Evolutionary conservation across 345 rosid genomes (phyloP), one percentile per base, ranked within the genome.

Genomic region (Arabidopsis suecica): DNA sequence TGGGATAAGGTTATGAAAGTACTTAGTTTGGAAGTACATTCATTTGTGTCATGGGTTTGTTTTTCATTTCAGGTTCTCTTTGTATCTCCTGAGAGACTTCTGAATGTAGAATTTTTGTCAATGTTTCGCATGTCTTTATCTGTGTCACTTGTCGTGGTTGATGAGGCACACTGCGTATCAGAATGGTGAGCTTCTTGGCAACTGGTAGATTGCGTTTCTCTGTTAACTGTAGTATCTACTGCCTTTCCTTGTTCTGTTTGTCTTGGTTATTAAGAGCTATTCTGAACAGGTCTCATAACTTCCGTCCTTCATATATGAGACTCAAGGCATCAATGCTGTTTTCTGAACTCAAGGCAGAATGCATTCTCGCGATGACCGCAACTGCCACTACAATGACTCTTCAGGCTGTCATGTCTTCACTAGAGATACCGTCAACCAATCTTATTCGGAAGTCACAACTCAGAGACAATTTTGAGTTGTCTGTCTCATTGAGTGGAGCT

Each of bases 321-420:
- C 96, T 95, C 42, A 87, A 90, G 79, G 99, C 99, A 62, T 88
- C 97, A 49, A 79, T 95, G 69, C 85, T 95, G 68, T 80, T 74
- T 71, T 74, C 86, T 70, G 85, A 72, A 78, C 86, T 92, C 79
- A 84, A 77, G 49, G 84, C 84, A 71, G 77, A 86, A 69, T 88
- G 96, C 82, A 81, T 92, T 85, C 93, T 95, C 57, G 97, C 97
- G 63, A 95, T 92, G 99, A 95, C 97, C 72, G 99, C 99, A 71
- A 92, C 99, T 13, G 97, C 89, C 68, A 95, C 97, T 28, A 54
- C 81, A 61, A 84, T 85, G 62, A 85, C 97, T 68, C 84, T 95
- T 82, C 74, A 82, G 33, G 85, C 88, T 81, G 86, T 92, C 65
- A 90, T 95, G 99, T 86, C 97, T 77, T 90, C 91, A 50, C 73